Conservation (phyloP, 139 green algal genomes). For the Closterium sp. region DNA sequence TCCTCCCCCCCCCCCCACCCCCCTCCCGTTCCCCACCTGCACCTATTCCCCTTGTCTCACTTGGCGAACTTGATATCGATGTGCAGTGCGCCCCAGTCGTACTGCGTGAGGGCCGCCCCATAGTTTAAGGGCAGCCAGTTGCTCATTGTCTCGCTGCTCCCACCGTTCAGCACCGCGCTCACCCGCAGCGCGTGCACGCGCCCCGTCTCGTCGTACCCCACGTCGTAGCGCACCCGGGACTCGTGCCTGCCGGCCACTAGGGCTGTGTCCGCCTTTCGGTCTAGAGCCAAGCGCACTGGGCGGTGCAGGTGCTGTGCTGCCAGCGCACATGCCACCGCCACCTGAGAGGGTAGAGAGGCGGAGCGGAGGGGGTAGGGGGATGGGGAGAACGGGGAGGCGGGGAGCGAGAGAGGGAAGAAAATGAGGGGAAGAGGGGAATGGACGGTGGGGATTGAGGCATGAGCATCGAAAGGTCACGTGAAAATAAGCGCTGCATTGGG, state of each 20-base stretch:
- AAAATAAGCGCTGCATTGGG: too few relatives aligned
- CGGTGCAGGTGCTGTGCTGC: slow-evolving; percentile 15
- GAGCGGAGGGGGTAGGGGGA: background rate
- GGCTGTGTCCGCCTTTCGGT: slow-evolving; percentile 32
- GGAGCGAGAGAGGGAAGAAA: background rate
- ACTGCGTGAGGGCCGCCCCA: background rate
- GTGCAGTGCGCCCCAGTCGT: slow-evolving; percentile 22
- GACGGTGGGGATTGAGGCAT: too few relatives aligned
- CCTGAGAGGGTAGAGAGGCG: background rate
- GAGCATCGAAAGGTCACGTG: too few relatives aligned
- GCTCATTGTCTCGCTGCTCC: background rate
- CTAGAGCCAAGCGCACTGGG: slow-evolving; percentile 27
- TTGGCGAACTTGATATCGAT: slow-evolving; percentile 16
- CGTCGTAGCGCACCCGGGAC: slow-evolving; percentile 15
- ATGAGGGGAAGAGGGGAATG: background rate
- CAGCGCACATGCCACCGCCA: slow-evolving; percentile 13
- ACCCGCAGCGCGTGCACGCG: slow-evolving; percentile 22
- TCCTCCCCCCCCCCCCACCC: background rate
- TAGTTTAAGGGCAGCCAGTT: background rate
- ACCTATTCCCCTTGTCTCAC: too few relatives aligned
- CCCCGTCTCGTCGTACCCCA: slow-evolving; percentile 14
- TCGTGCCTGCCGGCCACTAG: slow-evolving; percentile 13
- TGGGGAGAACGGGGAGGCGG: background rate
- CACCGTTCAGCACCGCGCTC: slow-evolving; percentile 8
- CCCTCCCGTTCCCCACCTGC: background rate